Evolutionary conservation across 2,329 filamentous ascomycete genomes (phyloP), one percentile per base, ranked within the genome.

Genomic region (Pseudodiploospora longispora): DNA sequence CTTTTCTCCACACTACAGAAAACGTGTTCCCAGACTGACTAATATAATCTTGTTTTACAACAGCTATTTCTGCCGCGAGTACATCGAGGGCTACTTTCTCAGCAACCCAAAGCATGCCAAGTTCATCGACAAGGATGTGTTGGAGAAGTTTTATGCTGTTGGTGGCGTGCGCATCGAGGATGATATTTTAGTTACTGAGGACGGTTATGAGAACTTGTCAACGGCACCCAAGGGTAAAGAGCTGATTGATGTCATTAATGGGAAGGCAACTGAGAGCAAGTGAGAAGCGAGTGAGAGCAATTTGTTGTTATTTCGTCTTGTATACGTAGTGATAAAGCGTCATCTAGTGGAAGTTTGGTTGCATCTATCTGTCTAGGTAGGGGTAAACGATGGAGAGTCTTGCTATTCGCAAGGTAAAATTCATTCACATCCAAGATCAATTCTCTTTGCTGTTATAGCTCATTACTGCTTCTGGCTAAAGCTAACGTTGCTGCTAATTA

Each of bases 91-190:
- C 19, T 83, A 81, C 59, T 77, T 86, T 58, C 71, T 84, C 54
- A 70, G 74, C 41, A 71, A 77, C 47, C 66, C 72, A 2, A 66
- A 69, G 44, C 80, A 84, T 58, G 69, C 72, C 34, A 71, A 72
- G 47, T 85, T 77, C 54, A 82, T 93, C 56, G 75, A 90, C 62
- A 67, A 69, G 52, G 69, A 72, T 5, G 74, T 83, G 5, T 65
- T 93, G 40, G 78, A 82, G 48, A 69, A 68, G 50, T 91, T 85
- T 61, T 91, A 86, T 70, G 69, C 67, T 28, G 83, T 97, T 1
- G 93, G 91, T 10, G 93, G 93, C 31, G 88, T 95, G 28, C 78
- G 93, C 38, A 94, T 97, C 49, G 93, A 98, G 67, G 89, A 97
- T 59, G 87, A 91, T 61, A 76, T 97, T 34, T 71, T 93, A 27